A percentile compares a stretch with the other conserved stretches of the same genome.
phyloP scores from a whole-genome alignment of 331 rosid species.

The Dryas integrifolia region DNA sequence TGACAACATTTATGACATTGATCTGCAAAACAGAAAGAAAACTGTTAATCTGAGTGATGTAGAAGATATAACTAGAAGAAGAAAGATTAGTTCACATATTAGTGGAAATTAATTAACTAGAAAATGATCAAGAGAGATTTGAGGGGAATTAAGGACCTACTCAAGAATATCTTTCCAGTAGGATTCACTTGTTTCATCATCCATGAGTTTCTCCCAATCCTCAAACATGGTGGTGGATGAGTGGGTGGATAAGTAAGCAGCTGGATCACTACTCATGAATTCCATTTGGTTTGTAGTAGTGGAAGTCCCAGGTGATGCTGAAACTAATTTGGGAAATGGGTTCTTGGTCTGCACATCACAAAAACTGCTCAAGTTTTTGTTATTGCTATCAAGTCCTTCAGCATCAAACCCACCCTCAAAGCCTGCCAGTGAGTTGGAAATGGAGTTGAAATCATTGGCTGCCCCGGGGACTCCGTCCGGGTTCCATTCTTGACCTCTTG shows the following conservation, averaged over 20 bases:
- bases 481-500: constrained; percentile 1
- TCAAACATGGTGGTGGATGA: constrained; percentile 50
- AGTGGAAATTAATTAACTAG: background rate
- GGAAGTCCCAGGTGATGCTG: constrained; percentile 28
- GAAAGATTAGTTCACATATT: background rate
- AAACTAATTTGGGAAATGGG: constrained; percentile 47
- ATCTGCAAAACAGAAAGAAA: constrained; percentile 29
- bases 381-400: constrained; percentile 19
- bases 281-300: constrained; percentile 35
- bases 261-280: constrained; percentile 9
- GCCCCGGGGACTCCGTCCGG: background rate
- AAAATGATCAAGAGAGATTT: background rate
- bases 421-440: constrained; percentile 30
- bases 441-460: constrained; percentile 4
- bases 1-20: constrained; percentile 27
- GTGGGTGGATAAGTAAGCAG: constrained; percentile 18
- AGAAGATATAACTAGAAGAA: background rate
- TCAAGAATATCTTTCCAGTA: constrained; percentile 83
- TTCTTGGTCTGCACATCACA: constrained; percentile 27
- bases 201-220: constrained; percentile 69
- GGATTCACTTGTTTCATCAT: constrained; percentile 49
- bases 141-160: constrained; percentile 34
- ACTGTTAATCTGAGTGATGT: background rate
- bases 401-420: constrained; percentile 28
- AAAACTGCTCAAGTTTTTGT: constrained; percentile 18